A percentile compares a stretch with the other conserved stretches of the same genome.
Evolutionary conservation across 306 rosid species (phyloP).

Genomic region (Delonix regia): DNA sequence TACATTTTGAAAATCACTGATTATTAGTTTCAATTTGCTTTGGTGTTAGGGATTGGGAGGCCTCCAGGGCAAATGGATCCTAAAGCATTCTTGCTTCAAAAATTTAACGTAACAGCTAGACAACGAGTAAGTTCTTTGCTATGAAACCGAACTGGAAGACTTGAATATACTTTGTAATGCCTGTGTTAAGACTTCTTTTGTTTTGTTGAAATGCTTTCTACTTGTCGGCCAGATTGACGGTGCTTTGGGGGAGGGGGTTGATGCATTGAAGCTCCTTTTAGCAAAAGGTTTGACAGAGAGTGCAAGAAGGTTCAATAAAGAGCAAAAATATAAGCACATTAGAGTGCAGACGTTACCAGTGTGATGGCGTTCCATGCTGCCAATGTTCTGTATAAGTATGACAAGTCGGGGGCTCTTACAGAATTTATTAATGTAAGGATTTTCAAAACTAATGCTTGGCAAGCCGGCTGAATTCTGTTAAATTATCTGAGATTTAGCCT

Average conservation of each 20-base stretch:
- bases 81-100: constrained; percentile 92
- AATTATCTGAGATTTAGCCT: neutral
- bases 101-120: constrained; percentile 73
- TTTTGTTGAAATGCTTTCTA: neutral
- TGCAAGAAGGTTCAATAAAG: constrained; percentile 70
- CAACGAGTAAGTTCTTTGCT: constrained; percentile 66
- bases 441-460: constrained; percentile 1
- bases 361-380: constrained; percentile 33
- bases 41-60: constrained; percentile 71
- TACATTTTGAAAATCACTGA: neutral
- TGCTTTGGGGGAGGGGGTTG: constrained; percentile 61
- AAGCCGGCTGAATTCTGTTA: constrained; percentile 1
- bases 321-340: constrained; percentile 80
- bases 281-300: constrained; percentile 61
- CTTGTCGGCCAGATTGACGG: constrained; percentile 51
- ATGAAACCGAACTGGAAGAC: neutral
- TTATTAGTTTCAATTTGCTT: constrained; percentile 29
- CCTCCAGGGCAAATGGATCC: constrained; percentile 99
- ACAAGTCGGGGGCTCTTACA: constrained; percentile 5
- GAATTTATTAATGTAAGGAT: neutral
- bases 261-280: constrained; percentile 58
- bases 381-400: constrained; percentile 20
- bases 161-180: constrained; percentile 14
- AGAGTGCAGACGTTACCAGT: constrained; percentile 63
- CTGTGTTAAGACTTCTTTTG: neutral